phyloP scores from a whole-genome alignment of 2,329 filamentous ascomycete genomes.

The Aspergillus japonicus region DNA sequence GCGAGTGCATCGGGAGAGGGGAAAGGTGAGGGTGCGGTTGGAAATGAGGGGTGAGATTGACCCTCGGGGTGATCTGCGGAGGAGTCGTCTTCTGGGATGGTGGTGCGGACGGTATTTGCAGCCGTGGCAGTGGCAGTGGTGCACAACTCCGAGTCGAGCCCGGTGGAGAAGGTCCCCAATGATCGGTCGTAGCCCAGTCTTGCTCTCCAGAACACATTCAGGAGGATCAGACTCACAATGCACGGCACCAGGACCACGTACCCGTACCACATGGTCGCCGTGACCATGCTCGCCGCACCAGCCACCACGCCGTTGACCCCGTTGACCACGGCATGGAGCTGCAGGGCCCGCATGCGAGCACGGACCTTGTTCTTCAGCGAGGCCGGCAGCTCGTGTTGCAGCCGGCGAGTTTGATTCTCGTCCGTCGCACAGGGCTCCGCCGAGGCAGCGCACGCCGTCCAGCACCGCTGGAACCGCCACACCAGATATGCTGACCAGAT shows the following conservation, averaged over 20 bases:
- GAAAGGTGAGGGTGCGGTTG: no score
- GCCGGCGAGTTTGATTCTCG: constrained; percentile 9
- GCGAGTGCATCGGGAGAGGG: not conserved
- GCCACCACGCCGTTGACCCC: constrained; percentile 50
- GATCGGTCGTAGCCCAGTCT: constrained; percentile 50
- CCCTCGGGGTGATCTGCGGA: not conserved
- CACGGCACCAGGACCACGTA: constrained; percentile 55
- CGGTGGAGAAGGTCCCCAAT: constrained; percentile 9
- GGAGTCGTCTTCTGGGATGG: no score
- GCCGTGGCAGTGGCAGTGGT: not conserved
- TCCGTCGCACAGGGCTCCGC: no score
- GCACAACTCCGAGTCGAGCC: not conserved
- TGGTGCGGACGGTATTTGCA: no score
- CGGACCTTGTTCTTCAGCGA: not conserved
- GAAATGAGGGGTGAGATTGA: not conserved
- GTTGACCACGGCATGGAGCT: constrained; percentile 48
- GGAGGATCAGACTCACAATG: constrained; percentile 47
- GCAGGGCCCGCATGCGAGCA: constrained; percentile 41
- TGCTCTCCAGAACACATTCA: constrained; percentile 52
- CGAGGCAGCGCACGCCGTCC: constrained; percentile 22
- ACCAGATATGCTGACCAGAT: constrained; percentile 50
- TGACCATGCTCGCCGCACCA: constrained; percentile 52
- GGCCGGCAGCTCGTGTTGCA: constrained; percentile 24
- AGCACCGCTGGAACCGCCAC: constrained; percentile 42
- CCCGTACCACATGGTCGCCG: constrained; percentile 53